A percentile compares a stretch with the other conserved stretches of the same genome.
Conservation (phyloP, 1,284 basidiomycete species). For the Cutaneotrichosporon dermatis region DNA sequence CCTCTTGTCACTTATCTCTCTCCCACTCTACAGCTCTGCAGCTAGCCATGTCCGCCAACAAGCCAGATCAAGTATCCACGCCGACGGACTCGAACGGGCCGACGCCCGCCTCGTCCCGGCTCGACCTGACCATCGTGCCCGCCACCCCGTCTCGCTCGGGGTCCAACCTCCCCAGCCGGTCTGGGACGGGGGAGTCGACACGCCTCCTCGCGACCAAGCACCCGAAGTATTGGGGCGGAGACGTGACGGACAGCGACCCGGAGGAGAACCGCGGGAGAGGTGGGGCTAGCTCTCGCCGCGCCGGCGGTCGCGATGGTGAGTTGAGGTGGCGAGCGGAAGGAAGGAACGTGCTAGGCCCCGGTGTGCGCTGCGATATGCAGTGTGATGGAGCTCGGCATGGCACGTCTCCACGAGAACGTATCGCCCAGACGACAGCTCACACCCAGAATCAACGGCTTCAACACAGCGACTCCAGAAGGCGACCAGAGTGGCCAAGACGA, state of each 20-base stretch:
- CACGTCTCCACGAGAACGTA: too few species aligned
- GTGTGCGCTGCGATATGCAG: too few species aligned
- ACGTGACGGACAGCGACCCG: neutral
- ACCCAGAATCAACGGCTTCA: neutral
- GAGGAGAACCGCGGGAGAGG: neutral
- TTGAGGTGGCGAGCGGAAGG: too few species aligned
- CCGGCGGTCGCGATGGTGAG: too few species aligned
- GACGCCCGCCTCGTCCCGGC: constrained; percentile 3
- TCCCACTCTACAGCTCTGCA: too few species aligned
- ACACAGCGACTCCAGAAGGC: constrained; percentile 5
- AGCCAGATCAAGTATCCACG: constrained; percentile 2
- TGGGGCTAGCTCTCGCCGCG: neutral
- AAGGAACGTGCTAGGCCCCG: neutral
- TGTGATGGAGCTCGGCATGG: too few species aligned
- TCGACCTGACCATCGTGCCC: constrained; percentile 4
- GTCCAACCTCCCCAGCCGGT: too few species aligned
- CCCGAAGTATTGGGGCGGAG: neutral
- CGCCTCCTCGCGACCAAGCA: constrained; percentile 1
- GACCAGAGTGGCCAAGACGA: constrained; percentile 27
- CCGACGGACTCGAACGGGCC: neutral
- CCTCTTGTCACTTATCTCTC: too few species aligned
- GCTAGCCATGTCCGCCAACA: neutral
- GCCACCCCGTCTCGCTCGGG: neutral
- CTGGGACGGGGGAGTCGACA: neutral
- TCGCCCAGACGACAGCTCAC: neutral